Base-by-base conservation (phyloP, 2,329 filamentous ascomycete species). In the Cryphonectria carpinicola region DNA sequence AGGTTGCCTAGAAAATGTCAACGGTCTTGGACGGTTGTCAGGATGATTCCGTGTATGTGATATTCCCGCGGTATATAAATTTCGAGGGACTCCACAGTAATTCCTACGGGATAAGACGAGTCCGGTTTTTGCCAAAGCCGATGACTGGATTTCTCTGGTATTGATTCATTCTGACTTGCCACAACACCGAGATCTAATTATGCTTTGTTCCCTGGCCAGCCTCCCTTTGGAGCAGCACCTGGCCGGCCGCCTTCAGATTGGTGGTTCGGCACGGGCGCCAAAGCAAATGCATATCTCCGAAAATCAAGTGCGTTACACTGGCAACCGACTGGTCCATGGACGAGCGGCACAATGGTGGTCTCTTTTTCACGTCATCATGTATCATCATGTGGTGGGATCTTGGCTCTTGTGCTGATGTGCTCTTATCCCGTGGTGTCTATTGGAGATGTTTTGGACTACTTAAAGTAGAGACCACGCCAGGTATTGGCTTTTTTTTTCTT, bases 181-280 rank as follows among this genome's bases (percentile, higher is more conserved):
- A 58, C 54, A 32, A 32, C 54, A 13, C 25, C 54, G 54, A 35
- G 13, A 32, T 28, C 28, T 32, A 13, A 25, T 35, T 58, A 13
- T 35, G 1, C 54, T 32, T 58, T 17, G 54, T 58, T 58, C 3
- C 52, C 11, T 11, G 49, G 22, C 11, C 49, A 25, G 22, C 7
- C n/a, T 49, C 7, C 19, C 17, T 22, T 46, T 7, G 43, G 43
- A 46, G 17, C 43, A 49, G 46, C 46, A 49, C 46, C 46, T 3
- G 22, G 6, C 46, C 37, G 37, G 43, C 19, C 19, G 17, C 22
- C 46, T n/a, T 28, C 52, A 56, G 25, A 56, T 25, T 56, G 52
- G n/a, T 56, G 52, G n/a, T 25, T 58, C 54, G 54, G 54, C 54
- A 58, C 54, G 25, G 49, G 52, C n/a, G 25, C 52, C n/a, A 56